Conservation (phyloP, 495 filamentous ascomycete species). For the Acidiella bohemica region DNA sequence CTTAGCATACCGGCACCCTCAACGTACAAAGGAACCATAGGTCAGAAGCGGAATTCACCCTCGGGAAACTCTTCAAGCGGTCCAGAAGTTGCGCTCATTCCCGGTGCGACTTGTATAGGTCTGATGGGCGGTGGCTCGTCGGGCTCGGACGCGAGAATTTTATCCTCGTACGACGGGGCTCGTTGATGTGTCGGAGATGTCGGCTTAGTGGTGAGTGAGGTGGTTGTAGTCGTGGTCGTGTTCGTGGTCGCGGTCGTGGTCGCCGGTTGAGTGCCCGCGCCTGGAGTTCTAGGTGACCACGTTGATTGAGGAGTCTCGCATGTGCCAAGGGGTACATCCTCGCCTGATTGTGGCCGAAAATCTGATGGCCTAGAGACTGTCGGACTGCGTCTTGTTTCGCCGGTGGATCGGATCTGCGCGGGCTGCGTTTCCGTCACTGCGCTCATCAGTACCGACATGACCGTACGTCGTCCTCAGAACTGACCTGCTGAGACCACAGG, state of each 20-base stretch:
- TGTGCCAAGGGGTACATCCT: neutral
- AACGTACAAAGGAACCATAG: neutral
- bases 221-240: neutral
- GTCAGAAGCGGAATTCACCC: constrained; percentile 8
- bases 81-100: constrained; percentile 23
- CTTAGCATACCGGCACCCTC: neutral
- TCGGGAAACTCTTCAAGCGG: constrained; percentile 23
- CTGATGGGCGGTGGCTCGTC: constrained; percentile 7
- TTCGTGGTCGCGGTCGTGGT: too few species aligned
- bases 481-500: constrained; percentile 5
- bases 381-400: too few species aligned
- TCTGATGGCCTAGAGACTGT: too few species aligned
- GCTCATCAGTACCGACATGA: neutral
- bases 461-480: neutral
- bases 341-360: neutral
- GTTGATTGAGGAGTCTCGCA: neutral
- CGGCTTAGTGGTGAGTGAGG: neutral
- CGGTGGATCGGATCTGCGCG: constrained; percentile 1
- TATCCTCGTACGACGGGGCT: neutral
- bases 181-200: neutral
- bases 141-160: constrained; percentile 2
- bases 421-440: constrained; percentile 5
- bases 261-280: neutral
- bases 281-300: neutral
- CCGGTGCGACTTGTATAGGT: constrained; percentile 12